Percentiles rank a stretch among this genome's conserved stretches.
Conservation (phyloP, 1,139 yeast species). For the Taiozyma onychis region DNA sequence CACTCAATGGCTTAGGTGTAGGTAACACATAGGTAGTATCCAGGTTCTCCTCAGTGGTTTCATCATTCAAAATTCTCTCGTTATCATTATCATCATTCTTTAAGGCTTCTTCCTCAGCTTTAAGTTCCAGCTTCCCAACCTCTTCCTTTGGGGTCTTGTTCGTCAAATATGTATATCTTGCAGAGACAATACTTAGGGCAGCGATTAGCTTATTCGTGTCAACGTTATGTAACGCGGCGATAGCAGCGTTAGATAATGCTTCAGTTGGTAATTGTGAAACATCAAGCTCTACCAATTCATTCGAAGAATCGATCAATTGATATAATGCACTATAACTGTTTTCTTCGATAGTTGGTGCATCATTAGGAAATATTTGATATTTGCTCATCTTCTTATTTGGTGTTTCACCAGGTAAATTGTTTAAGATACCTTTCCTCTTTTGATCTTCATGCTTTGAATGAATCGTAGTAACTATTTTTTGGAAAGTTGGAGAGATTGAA, state of each 20-base stretch:
- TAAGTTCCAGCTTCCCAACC: constrained; percentile 22
- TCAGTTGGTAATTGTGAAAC: constrained; percentile 62
- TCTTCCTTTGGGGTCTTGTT: constrained; percentile 22
- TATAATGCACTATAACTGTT: constrained; percentile 40
- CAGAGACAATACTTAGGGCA: constrained; percentile 62
- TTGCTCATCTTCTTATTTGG: constrained; percentile 18
- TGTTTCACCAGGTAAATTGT: constrained; percentile 19
- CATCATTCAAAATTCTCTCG: constrained; percentile 11
- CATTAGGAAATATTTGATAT: constrained; percentile 17
- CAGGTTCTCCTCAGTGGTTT: constrained; percentile 34
- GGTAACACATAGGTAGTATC: constrained; percentile 52
- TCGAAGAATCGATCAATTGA: constrained; percentile 55
- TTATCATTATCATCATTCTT: constrained; percentile 26
- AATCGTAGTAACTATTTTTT: constrained; percentile 17
- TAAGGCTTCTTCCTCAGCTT: constrained; percentile 24
- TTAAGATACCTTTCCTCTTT: constrained; percentile 21
- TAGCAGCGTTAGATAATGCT: constrained; percentile 58
- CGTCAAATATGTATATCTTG: constrained; percentile 46
- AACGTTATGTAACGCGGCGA: constrained; percentile 54
- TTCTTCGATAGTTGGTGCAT: constrained; percentile 28
- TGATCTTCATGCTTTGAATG: constrained; percentile 22
- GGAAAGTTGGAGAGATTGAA: constrained; percentile 14
- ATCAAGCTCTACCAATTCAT: constrained; percentile 62
- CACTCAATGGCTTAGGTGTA: constrained; percentile 44
- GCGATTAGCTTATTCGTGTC: constrained; percentile 51